Percentiles rank a stretch among this genome's conserved stretches.
Conservation (phyloP, 2,329 filamentous ascomycete genomes). For the Colletotrichum somersetense region DNA sequence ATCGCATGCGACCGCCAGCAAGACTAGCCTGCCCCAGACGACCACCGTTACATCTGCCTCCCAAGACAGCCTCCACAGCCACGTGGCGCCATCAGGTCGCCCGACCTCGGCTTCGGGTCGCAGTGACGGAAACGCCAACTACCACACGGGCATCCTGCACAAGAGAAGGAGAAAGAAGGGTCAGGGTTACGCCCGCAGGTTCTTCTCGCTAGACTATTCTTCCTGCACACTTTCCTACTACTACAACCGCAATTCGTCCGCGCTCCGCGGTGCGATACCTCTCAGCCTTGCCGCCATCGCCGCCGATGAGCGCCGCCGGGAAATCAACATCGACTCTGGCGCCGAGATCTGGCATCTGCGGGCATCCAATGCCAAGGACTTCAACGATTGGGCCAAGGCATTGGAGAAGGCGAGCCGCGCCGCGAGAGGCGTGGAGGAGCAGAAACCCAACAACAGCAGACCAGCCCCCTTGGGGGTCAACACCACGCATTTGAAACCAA, state of each 20-base stretch:
- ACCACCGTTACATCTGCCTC: conserved; percentile 65
- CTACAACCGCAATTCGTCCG: conserved; percentile 92
- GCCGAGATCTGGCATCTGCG: conserved; percentile 97
- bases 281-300: conserved; percentile 91
- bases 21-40: conserved; percentile 64
- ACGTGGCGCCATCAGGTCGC: conserved; percentile 55
- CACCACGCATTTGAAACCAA: conserved; percentile 46
- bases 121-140: conserved; percentile 66
- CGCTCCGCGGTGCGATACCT: conserved; percentile 91
- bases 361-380: conserved; percentile 86
- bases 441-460: conserved; percentile 40
- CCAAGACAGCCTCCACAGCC: conserved; percentile 71
- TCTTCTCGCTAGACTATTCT: conserved; percentile 95
- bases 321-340: conserved; percentile 96
- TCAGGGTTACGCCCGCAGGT: conserved; percentile 91
- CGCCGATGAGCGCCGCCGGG: conserved; percentile 86
- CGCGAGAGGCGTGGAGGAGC: conserved; percentile 63
- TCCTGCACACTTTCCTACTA: conserved; percentile 97
- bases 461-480: conserved; percentile 47
- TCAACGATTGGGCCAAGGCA: conserved; percentile 86
- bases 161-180: conserved; percentile 95
- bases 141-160: conserved; percentile 86
- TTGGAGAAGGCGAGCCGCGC: conserved; percentile 84
- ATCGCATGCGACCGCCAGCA: conserved; percentile 52
- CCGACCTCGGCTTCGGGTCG: conserved; percentile 64